A percentile compares a stretch with the other conserved stretches of the same genome.
phyloP scores from a whole-genome alignment of 305 asterid genomes.

The Ilex paraguariensis region DNA sequence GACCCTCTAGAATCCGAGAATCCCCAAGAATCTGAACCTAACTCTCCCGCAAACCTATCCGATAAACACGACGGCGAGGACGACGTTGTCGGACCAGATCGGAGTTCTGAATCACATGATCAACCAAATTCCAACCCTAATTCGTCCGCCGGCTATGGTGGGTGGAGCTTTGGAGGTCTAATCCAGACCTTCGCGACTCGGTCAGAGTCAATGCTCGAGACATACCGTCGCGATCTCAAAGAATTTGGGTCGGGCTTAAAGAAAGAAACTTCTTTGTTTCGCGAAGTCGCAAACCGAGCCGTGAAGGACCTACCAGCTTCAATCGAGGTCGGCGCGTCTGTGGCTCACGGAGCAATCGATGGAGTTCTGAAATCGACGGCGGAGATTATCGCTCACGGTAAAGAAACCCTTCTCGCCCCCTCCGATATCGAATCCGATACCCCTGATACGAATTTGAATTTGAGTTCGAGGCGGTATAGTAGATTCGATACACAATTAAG shows the following conservation, averaged over 20 bases:
- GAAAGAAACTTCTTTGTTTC: constrained; percentile 63
- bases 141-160: constrained; percentile 17
- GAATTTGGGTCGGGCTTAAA: constrained; percentile 78
- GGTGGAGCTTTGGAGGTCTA: constrained; percentile 79
- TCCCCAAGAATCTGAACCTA: constrained; percentile 22
- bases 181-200: constrained; percentile 52
- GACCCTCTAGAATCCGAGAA: constrained; percentile 41
- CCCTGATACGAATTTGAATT: constrained; percentile 37
- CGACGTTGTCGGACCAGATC: constrained; percentile 16
- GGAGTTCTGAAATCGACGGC: constrained; percentile 81
- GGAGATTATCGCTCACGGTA: constrained; percentile 57
- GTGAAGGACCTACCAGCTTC: constrained; percentile 90
- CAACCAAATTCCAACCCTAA: constrained; percentile 1
- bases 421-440: constrained; percentile 59
- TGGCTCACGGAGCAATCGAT: constrained; percentile 57
- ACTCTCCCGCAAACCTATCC: constrained; percentile 14
- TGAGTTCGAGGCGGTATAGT: constrained; percentile 47
- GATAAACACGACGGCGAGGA: constrained; percentile 10
- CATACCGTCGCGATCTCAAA: constrained; percentile 68
- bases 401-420: constrained; percentile 32
- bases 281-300: constrained; percentile 76
- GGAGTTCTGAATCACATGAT: background rate
- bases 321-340: constrained; percentile 74
- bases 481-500: constrained; percentile 70
- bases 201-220: constrained; percentile 85